Conservation (phyloP, 2,329 filamentous ascomycete species). For the Escovopsis sp. region DNA sequence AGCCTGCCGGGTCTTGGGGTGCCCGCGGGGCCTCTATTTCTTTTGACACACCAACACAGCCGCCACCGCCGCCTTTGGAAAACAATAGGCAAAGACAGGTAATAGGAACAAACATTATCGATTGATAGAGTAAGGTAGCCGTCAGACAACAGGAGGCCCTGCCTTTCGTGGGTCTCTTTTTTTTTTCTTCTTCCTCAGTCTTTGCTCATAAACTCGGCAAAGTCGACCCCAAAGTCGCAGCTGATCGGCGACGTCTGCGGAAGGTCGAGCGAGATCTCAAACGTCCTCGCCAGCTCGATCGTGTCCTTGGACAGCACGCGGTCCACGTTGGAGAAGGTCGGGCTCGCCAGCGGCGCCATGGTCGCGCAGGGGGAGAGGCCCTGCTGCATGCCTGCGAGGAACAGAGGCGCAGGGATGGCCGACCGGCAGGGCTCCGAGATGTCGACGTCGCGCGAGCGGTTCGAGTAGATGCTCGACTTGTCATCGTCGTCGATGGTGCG, state of each 20-base stretch:
- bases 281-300: constrained; percentile 16
- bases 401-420: constrained; percentile 20
- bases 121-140: constrained; percentile 10
- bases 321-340: constrained; percentile 20
- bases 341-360: constrained; percentile 19
- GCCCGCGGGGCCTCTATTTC: background rate
- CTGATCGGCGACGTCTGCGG: constrained; percentile 13
- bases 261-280: constrained; percentile 15
- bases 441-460: constrained; percentile 4
- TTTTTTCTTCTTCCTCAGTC: too few relatives aligned
- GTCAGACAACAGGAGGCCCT: too few relatives aligned
- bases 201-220: background rate
- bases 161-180: too few relatives aligned
- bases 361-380: constrained; percentile 14
- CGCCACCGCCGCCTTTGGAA: background rate
- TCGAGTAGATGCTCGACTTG: constrained; percentile 6
- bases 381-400: constrained; percentile 8
- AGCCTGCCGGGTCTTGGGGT: too few relatives aligned
- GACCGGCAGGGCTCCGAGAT: constrained; percentile 14
- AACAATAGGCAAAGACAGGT: background rate
- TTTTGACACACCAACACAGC: constrained; percentile 4
- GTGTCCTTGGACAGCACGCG: constrained; percentile 18
- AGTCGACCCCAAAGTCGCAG: constrained; percentile 11
- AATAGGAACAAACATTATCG: background rate
- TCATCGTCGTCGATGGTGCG: constrained; percentile 1